A percentile compares a stretch with the other conserved stretches of the same genome.
Conservation (phyloP, 495 filamentous ascomycete genomes). For the Penicillium antarcticum region DNA sequence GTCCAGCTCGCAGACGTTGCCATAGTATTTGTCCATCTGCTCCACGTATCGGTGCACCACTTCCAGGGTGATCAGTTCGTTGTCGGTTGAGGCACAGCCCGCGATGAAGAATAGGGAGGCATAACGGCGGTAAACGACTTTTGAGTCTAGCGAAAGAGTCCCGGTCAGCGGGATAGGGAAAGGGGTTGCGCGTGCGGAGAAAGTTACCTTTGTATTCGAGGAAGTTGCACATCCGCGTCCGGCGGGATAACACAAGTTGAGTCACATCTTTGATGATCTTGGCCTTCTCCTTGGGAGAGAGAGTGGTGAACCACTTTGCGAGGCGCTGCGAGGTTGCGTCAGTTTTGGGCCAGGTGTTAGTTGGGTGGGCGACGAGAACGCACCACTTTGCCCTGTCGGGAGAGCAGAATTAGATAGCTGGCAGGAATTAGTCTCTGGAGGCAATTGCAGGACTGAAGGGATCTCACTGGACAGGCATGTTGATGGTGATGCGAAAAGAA, state of each 20-base stretch:
- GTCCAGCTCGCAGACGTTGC: slow-evolving; percentile 98
- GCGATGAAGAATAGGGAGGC: slow-evolving; percentile 99
- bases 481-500: slow-evolving; percentile 18
- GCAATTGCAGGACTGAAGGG: neutral
- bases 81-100: slow-evolving; percentile 89
- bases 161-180: slow-evolving; percentile 11
- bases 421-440: slow-evolving; percentile 29
- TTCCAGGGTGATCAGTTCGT: slow-evolving; percentile 97
- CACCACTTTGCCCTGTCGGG: slow-evolving; percentile 98
- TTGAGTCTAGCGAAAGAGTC: slow-evolving; percentile 64
- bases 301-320: slow-evolving; percentile 99
- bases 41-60: slow-evolving; percentile 99
- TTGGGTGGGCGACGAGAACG: slow-evolving; percentile 43
- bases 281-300: slow-evolving; percentile 97
- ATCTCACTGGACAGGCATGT: slow-evolving; percentile 62
- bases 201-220: slow-evolving; percentile 91
- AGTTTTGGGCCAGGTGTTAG: slow-evolving; percentile 27
- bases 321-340: slow-evolving; percentile 63
- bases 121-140: slow-evolving; percentile 98
- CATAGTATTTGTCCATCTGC: slow-evolving; percentile 99
- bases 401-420: slow-evolving; percentile 96
- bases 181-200: slow-evolving; percentile 8
- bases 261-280: slow-evolving; percentile 99
- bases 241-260: slow-evolving; percentile 90
- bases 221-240: slow-evolving; percentile 99